Conservation (phyloP, 768 basidiomycete species). For the Saitozyma podzolica region DNA sequence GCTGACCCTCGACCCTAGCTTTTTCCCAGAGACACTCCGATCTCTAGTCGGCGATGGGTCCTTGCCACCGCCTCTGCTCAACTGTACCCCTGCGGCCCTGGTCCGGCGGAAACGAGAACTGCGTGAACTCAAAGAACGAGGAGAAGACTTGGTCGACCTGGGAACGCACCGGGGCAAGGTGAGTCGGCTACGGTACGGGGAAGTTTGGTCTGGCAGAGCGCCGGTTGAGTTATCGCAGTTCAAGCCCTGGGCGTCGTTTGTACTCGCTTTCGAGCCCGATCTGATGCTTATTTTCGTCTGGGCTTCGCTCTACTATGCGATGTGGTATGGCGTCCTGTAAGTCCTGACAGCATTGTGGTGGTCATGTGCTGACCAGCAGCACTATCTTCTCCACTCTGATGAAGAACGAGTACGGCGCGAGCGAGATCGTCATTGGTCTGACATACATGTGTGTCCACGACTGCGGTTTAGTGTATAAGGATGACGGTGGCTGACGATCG, state of each 20-base stretch:
- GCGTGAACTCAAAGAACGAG: slow-evolving; percentile 15
- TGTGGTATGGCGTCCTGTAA: slow-evolving; percentile 40
- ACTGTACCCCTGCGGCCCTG: slow-evolving; percentile 31
- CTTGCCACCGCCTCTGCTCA: slow-evolving; percentile 41
- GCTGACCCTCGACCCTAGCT: slow-evolving; percentile 10
- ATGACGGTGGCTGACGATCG: slow-evolving; percentile 2
- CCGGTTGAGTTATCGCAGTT: slow-evolving; percentile 22
- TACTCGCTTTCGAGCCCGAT: slow-evolving; percentile 43
- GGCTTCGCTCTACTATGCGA: slow-evolving; percentile 36
- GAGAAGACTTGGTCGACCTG: slow-evolving; percentile 14
- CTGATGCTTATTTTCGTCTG: slow-evolving; percentile 37
- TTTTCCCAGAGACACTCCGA: slow-evolving; percentile 58
- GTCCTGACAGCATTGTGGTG: neutral
- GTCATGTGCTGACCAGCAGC: slow-evolving; percentile 3
- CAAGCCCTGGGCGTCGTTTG: slow-evolving; percentile 37
- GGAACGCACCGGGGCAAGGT: slow-evolving; percentile 31
- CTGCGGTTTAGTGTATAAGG: neutral
- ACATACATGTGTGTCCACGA: slow-evolving; percentile 60
- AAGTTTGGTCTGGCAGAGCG: neutral
- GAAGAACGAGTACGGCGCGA: slow-evolving; percentile 60
- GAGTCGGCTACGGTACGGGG: neutral
- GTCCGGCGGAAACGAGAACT: slow-evolving; percentile 13
- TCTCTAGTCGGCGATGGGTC: slow-evolving; percentile 49
- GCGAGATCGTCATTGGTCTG: slow-evolving; percentile 66
- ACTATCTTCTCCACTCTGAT: slow-evolving; percentile 59